Evolutionary conservation across 2,329 filamentous ascomycete genomes (phyloP).

Genomic region (Gaeumannomyces sp.): DNA sequence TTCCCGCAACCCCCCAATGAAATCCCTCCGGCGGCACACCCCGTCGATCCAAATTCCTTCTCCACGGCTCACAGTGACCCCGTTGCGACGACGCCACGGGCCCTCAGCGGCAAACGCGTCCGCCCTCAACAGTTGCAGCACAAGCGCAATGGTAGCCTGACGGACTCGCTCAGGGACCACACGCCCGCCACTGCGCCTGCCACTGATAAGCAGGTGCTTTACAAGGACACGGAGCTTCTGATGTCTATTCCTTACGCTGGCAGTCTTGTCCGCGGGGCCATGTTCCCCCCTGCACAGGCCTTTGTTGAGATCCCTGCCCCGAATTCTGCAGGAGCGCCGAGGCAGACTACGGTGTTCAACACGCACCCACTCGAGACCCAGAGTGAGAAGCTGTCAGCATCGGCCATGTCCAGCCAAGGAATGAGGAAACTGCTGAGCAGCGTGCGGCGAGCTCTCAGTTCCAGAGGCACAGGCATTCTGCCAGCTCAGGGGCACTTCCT

Average conservation of each 20-base stretch:
- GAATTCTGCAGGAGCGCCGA: slow-evolving; percentile 36
- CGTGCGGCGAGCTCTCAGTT: slow-evolving; percentile 76
- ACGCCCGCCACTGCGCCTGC: slow-evolving; percentile 35
- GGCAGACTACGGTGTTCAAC: slow-evolving; percentile 49
- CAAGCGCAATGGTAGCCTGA: slow-evolving; percentile 81
- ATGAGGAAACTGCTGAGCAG: slow-evolving; percentile 84
- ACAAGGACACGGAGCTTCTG: slow-evolving; percentile 51
- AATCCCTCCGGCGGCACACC: slow-evolving; percentile 47
- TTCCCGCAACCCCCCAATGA: slow-evolving; percentile 31
- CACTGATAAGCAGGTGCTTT: slow-evolving; percentile 38
- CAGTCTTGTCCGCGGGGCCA: slow-evolving; percentile 78
- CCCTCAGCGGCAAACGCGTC: slow-evolving; percentile 52
- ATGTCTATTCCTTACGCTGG: slow-evolving; percentile 66
- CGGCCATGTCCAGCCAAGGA: slow-evolving; percentile 62
- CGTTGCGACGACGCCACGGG: slow-evolving; percentile 52
- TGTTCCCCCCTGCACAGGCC: slow-evolving; percentile 76
- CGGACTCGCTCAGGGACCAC: slow-evolving; percentile 73
- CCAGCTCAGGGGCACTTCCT: slow-evolving; percentile 41
- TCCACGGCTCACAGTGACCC: slow-evolving; percentile 36
- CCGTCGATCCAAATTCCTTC: slow-evolving; percentile 46
- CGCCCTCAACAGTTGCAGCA: slow-evolving; percentile 54
- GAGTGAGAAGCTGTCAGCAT: slow-evolving; percentile 40
- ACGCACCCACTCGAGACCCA: slow-evolving; percentile 28
- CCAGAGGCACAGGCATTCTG: slow-evolving; percentile 37
- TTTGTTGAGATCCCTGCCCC: slow-evolving; percentile 64